Base-by-base conservation (phyloP, 331 rosid species). In the Spiraea crenata region DNA sequence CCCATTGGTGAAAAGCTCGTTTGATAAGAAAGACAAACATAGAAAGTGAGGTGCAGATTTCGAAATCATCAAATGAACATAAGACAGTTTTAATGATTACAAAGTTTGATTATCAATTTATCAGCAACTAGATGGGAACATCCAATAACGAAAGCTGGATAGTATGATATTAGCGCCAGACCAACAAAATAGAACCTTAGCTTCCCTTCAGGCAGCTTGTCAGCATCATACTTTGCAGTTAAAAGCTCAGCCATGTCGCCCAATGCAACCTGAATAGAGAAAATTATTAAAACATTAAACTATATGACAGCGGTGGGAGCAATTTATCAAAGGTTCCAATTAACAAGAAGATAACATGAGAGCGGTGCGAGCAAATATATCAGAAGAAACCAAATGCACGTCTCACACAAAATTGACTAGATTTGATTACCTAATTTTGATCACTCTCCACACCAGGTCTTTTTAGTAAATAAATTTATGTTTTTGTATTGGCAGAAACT, bases 181-280 rank as follows among this genome's bases (percentile, higher is more conserved):
- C 7, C 16, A 40, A 37, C 31, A 48, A 70, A 34, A 13, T 20
- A 52, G 59, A 79, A 93, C 97, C 97, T 93, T 57, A 89, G 71
- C 79, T 93, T 93, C 59, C 96, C 97, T 80, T 79, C 69, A 5
- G 99, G 96, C 75, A 93, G 79, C 72, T 75, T 77, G 81, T 91
- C 91, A 8, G 99, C 97, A 73, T 93, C 89, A 65, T 81, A 89
- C 9, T 89, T 86, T 17, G 90, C 91, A 3, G 41, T 31, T 67
- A 35, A 80, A 87, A 93, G 96, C 84, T 91, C 97, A 37, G 86
- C 89, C 96, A 89, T 89, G 80, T 89, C 97, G 45, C 97, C 99
- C 37, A 91, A 85, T 59, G 97, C 99, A 68, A 93, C 99, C 97
- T 93, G 56, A 62, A 58, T 48, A 61, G n/a, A 74, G n/a, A 42